A percentile compares a stretch with the other conserved stretches of the same genome.
Evolutionary conservation across 2,329 filamentous ascomycete genomes (phyloP).

Genomic region (Oidium heveae): DNA sequence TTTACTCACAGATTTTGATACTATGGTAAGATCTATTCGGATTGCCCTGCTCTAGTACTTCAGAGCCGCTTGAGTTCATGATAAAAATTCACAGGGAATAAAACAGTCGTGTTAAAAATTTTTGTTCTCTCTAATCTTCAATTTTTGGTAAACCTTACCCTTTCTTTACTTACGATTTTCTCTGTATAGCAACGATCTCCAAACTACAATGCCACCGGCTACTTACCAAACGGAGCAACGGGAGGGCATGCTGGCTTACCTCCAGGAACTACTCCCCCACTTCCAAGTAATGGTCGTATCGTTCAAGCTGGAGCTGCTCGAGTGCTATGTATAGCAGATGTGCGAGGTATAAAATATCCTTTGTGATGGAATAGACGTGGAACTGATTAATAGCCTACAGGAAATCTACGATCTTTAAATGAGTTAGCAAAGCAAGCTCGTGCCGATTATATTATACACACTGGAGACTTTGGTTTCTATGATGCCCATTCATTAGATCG

Average conservation of each 20-base stretch:
- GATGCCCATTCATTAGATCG: slow-evolving; percentile 86
- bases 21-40: not conserved
- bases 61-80: too few relatives aligned
- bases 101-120: too few relatives aligned
- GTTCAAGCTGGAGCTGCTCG: slow-evolving; percentile 39
- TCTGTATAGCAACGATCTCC: slow-evolving; percentile 14
- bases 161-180: slow-evolving; percentile 6
- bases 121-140: too few relatives aligned
- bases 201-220: slow-evolving; percentile 15
- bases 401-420: slow-evolving; percentile 85
- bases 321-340: slow-evolving; percentile 46
- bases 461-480: slow-evolving; percentile 97
- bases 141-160: too few relatives aligned
- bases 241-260: slow-evolving; percentile 21
- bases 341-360: slow-evolving; percentile 29
- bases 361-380: slow-evolving; percentile 1
- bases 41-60: too few relatives aligned
- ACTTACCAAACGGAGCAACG: slow-evolving; percentile 36
- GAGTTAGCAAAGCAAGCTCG: slow-evolving; percentile 84
- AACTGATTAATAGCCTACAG: slow-evolving; percentile 22
- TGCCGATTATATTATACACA: slow-evolving; percentile 95
- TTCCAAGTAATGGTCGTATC: slow-evolving; percentile 41
- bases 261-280: slow-evolving; percentile 34
- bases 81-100: too few relatives aligned
- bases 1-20: not conserved